Conservation (phyloP, 1,284 basidiomycete genomes). For the Hemileia vastatrix region DNA sequence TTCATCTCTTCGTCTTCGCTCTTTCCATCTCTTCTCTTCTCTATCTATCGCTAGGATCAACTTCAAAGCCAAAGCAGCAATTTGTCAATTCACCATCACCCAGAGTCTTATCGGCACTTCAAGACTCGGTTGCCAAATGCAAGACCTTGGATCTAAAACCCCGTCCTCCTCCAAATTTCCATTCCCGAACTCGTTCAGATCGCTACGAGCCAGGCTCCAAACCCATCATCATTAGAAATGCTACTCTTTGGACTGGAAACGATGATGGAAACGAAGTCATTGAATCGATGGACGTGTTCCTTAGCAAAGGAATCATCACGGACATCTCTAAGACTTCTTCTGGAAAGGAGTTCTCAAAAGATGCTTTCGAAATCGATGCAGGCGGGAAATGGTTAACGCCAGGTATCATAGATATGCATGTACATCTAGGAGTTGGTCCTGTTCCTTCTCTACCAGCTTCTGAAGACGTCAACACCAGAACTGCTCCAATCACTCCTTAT, state of each 20-base stretch:
- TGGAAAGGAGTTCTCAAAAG: constrained; percentile 21
- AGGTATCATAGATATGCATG: constrained; percentile 65
- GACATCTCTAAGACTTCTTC: constrained; percentile 42
- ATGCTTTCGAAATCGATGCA: constrained; percentile 43
- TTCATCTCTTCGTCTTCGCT: too few species aligned
- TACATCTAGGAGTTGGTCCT: constrained; percentile 63
- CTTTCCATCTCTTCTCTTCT: too few species aligned
- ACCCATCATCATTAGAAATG: constrained; percentile 63
- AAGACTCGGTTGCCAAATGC: constrained; percentile 32
- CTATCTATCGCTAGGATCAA: too few species aligned
- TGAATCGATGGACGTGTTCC: constrained; percentile 47
- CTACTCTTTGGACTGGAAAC: constrained; percentile 66
- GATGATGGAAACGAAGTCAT: constrained; percentile 58
- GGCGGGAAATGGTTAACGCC: constrained; percentile 48
- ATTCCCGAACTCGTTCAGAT: constrained; percentile 56
- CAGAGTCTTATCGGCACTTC: too few species aligned
- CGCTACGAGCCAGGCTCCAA: constrained; percentile 59
- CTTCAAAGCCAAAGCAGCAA: too few species aligned
- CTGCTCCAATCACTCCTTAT: constrained; percentile 56
- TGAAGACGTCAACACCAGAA: constrained; percentile 24
- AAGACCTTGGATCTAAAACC: constrained; percentile 34
- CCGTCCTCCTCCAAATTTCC: constrained; percentile 52
- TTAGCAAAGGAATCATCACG: constrained; percentile 49
- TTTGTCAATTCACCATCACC: too few species aligned
- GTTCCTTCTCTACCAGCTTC: constrained; percentile 53